Base-by-base conservation (phyloP, 2,329 filamentous ascomycete species). In the Westerdykella ornata region DNA sequence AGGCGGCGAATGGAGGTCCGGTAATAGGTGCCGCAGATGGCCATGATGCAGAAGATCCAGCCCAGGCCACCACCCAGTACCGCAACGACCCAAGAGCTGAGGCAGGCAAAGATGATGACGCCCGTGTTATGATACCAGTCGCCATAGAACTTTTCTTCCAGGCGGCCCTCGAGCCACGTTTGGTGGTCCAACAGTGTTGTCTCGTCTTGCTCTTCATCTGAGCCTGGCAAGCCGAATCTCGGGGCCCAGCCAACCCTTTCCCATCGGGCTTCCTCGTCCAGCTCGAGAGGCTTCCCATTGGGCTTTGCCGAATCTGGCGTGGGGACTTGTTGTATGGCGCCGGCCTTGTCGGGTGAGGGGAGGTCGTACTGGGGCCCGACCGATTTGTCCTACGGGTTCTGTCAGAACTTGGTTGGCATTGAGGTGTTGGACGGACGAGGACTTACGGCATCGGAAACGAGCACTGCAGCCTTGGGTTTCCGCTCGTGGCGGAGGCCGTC, bases 91-190 rank as follows among this genome's bases (percentile, higher is more conserved):
- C 90, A 98, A 16, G 90, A 95, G 20, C 80, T 73, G 39, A 98
- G 72, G 62, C 88, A 96, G 38, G 90, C 88, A 61, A 98, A 96
- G 51, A 90, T 75, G 60, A 98, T 96, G 47, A 98, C 72, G n/a
- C 75, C 92, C 2, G 89, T 82, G 66, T 98, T 98, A 67, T 98
- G 89, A 66, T 97, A 98, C 92, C 92, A 98, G 65, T 97, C 85
- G 62, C 92, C 92, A 63, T 85, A 98, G 65, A 94, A 87, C 61
- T 86, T 86, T 62, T 97, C 89, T 32, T 90, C 81, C 28, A 98
- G 68, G 65, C 82, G 83, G 45, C 81, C 77, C 62, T 98, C 94
- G 17, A 97, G 66, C 72, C 83, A 86, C 1, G 88, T 95, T 57
- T 88, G 80, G 63, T 96, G 89, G 59, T 98, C 89, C 30, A 92